A percentile compares a stretch with the other conserved stretches of the same genome.
Conservation (phyloP, 2,329 filamentous ascomycete genomes). For the Cercospora sesami region DNA sequence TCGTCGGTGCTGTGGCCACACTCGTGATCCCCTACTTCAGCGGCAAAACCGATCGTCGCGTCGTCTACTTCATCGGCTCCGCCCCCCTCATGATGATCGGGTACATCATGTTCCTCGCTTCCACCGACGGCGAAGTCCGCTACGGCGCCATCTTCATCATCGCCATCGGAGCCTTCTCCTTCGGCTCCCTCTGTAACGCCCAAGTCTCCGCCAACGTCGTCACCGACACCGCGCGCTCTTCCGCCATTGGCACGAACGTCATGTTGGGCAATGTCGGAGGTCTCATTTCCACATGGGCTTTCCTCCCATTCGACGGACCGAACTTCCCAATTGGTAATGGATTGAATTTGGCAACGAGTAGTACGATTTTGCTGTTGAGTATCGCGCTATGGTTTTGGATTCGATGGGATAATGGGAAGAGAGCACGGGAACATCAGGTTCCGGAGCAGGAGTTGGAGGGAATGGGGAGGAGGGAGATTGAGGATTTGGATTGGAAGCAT, state of each 20-base stretch:
- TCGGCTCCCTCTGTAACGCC: conserved; percentile 66
- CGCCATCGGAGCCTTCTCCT: conserved; percentile 62
- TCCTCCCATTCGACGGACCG: conserved; percentile 61
- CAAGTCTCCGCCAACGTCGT: conserved; percentile 70
- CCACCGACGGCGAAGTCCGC: conserved; percentile 52
- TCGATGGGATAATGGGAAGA: conserved; percentile 60
- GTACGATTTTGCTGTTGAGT: conserved; percentile 55
- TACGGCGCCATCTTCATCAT: conserved; percentile 73
- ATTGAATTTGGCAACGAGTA: conserved; percentile 64
- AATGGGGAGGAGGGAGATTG: conserved; percentile 54
- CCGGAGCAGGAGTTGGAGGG: conserved; percentile 57
- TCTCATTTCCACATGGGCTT: conserved; percentile 36
- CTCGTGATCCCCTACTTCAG: conserved; percentile 61
- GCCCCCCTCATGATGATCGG: conserved; percentile 67
- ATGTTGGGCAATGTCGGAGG: conserved; percentile 73
- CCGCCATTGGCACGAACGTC: conserved; percentile 66
- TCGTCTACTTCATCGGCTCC: conserved; percentile 60
- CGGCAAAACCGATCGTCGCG: conserved; percentile 61
- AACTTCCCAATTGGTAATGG: conserved; percentile 71
- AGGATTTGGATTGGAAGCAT: conserved; percentile 66
- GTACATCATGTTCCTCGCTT: conserved; percentile 69
- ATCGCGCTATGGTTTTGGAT: conserved; percentile 60
- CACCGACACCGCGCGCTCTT: conserved; percentile 66
- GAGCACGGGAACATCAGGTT: conserved; percentile 53
- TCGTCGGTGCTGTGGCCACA: conserved; percentile 67